These are phyloP conservation scores for Conticribra guillardii DNA, from an alignment of 108 stramenopile genomes.

Conservation along the genomic window DNA sequence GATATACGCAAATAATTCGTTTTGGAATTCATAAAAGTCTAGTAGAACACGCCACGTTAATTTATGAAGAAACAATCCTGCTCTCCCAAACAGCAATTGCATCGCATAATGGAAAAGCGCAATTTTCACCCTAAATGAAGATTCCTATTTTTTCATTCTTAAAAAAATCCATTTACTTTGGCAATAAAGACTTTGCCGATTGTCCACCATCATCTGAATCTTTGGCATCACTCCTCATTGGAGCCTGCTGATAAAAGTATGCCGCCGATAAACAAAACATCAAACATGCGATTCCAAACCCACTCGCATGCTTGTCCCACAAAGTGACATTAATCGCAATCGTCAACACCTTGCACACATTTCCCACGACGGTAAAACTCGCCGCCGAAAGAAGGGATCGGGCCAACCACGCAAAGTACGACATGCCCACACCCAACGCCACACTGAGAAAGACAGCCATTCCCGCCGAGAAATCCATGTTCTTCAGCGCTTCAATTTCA, in stretches of 20 bases:
- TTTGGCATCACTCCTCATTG: conserved; percentile 46
- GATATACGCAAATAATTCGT: no score
- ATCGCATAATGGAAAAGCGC: no score
- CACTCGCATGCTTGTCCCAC: conserved; percentile 70
- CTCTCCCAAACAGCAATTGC: no score
- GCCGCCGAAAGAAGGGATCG: conserved; percentile 63
- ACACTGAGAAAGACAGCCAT: conserved; percentile 56
- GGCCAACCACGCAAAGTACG: conserved; percentile 71
- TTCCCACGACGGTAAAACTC: conserved; percentile 69
- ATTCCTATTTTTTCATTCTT: not conserved
- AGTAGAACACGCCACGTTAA: no score
- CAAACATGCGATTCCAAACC: conserved; percentile 52
- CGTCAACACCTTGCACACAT: conserved; percentile 66
- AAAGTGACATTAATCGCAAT: conserved; percentile 59
- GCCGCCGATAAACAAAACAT: conserved; percentile 61
- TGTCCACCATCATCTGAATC: conserved; percentile 41
- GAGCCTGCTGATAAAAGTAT: conserved; percentile 70
- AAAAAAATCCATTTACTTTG: conserved; percentile 21
- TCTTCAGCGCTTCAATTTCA: conserved; percentile 51
- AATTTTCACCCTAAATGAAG: not conserved
- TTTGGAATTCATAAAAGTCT: no score
- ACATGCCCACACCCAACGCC: conserved; percentile 61
- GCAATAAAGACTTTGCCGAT: conserved; percentile 25
- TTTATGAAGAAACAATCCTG: no score
- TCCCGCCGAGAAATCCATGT: conserved; percentile 29